phyloP scores from a whole-genome alignment of 2,329 filamentous ascomycete genomes.

The Apiospora sp. region DNA sequence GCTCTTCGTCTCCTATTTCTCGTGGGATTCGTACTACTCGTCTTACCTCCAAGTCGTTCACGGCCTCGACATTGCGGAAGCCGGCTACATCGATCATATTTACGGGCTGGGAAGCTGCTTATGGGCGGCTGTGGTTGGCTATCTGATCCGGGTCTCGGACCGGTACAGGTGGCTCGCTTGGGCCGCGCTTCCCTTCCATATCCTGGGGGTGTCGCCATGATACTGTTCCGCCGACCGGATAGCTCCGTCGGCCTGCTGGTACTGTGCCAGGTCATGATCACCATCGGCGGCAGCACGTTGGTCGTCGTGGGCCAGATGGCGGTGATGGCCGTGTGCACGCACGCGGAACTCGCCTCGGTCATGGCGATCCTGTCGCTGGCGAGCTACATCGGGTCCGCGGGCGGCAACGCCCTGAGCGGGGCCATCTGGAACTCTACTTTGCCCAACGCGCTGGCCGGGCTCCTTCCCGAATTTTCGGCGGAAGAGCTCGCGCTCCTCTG shows the following conservation, averaged over 20 bases:
- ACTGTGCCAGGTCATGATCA: constrained; percentile 65
- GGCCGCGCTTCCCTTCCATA: constrained; percentile 58
- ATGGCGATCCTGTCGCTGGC: constrained; percentile 53
- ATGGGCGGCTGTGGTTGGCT: constrained; percentile 55
- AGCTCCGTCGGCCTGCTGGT: constrained; percentile 61
- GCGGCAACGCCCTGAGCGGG: constrained; percentile 53
- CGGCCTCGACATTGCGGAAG: constrained; percentile 43
- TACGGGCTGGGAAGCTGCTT: constrained; percentile 56
- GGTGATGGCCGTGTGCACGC: constrained; percentile 65
- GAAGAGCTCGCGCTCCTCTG: constrained; percentile 40
- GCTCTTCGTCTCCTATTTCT: constrained; percentile 52
- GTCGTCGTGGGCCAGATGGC: constrained; percentile 67
- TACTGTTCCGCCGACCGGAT: constrained; percentile 61
- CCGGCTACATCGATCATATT: constrained; percentile 51
- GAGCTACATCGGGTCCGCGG: constrained; percentile 46
- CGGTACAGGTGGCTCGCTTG: constrained; percentile 60
- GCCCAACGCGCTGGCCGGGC: constrained; percentile 37
- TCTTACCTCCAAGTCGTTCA: constrained; percentile 56
- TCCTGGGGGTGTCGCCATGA: constrained; percentile 62
- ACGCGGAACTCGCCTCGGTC: constrained; percentile 60
- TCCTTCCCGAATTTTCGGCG: constrained; percentile 38
- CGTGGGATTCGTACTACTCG: constrained; percentile 54
- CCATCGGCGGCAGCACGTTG: constrained; percentile 63
- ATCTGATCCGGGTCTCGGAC: constrained; percentile 56
- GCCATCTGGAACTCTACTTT: constrained; percentile 53